phyloP scores from a whole-genome alignment of 2,329 filamentous ascomycete genomes.

The Trichoderma sp. region DNA sequence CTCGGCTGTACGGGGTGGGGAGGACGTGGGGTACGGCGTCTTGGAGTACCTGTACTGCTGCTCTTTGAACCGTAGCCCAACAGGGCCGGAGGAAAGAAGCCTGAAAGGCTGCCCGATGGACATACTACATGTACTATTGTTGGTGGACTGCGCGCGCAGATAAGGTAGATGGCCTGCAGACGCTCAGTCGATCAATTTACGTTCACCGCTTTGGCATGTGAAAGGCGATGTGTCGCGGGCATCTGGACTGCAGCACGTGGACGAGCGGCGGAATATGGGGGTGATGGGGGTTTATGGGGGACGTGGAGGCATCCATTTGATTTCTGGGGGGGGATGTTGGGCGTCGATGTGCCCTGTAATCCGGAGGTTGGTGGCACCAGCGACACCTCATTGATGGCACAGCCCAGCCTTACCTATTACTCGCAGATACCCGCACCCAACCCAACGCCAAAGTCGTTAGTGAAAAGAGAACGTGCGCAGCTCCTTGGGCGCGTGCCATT shows the following conservation, averaged over 20 bases:
- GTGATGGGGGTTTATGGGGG: neutral
- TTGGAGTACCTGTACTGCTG: conserved; percentile 10
- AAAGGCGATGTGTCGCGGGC: conserved; percentile 19
- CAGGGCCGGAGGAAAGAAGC: neutral
- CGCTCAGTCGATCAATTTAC: neutral
- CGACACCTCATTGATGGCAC: no score
- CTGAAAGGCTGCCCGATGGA: conserved; percentile 4
- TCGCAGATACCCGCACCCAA: no score
- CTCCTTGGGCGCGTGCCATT: no score
- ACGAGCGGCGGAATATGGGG: conserved; percentile 14
- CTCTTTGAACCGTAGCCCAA: neutral
- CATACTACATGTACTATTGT: neutral
- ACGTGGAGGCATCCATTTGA: no score
- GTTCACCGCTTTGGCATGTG: conserved; percentile 12
- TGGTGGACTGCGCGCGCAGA: neutral
- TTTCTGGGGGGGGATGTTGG: no score
- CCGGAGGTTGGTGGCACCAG: no score
- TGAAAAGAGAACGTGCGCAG: no score
- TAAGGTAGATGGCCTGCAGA: conserved; percentile 6
- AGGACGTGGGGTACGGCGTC: conserved; percentile 6
- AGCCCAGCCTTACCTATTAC: no score
- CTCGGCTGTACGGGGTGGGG: neutral
- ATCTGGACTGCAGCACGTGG: conserved; percentile 23
- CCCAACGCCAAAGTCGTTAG: no score
- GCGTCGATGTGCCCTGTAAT: neutral